These are phyloP conservation scores for Scleroderma bovista DNA, from an alignment of 768 basidiomycete genomes.

Conservation along the genomic window DNA sequence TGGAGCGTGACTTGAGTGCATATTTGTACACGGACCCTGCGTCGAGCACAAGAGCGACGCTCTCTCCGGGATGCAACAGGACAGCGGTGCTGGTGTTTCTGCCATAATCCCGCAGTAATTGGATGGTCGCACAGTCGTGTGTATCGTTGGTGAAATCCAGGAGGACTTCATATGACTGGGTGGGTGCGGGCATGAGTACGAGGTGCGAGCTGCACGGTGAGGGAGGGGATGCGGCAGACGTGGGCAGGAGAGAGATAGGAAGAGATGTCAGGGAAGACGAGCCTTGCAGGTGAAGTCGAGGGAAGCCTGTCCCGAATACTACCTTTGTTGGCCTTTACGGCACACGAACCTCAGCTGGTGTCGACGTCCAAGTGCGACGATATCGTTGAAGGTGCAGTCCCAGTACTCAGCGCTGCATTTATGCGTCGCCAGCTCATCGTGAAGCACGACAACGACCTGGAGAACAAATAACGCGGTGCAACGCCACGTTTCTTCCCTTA, in stretches of 20 bases:
- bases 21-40: conserved; percentile 67
- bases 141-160: conserved; percentile 71
- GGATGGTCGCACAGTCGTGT: conserved; percentile 55
- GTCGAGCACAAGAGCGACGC: conserved; percentile 61
- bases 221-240: conserved; percentile 7
- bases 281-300: conserved; percentile 11
- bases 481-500: conserved; percentile 13
- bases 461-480: conserved; percentile 10
- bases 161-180: conserved; percentile 57
- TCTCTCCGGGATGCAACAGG: conserved; percentile 56
- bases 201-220: conserved; percentile 22
- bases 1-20: conserved; percentile 57
- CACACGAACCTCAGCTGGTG: too few relatives aligned
- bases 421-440: conserved; percentile 6
- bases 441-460: conserved; percentile 8
- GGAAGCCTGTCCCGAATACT: conserved; percentile 21
- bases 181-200: conserved; percentile 50
- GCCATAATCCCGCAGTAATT: conserved; percentile 61
- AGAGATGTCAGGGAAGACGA: conserved; percentile 5
- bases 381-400: conserved; percentile 1
- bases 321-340: conserved; percentile 32
- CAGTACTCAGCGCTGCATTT: conserved; percentile 6
- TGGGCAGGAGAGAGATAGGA: conserved; percentile 9
- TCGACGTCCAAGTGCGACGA: conserved; percentile 3
- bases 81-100: conserved; percentile 48